A percentile compares a stretch with the other conserved stretches of the same genome.
Conservation (phyloP, 306 rosid genomes). For the Castanea sativa region DNA sequence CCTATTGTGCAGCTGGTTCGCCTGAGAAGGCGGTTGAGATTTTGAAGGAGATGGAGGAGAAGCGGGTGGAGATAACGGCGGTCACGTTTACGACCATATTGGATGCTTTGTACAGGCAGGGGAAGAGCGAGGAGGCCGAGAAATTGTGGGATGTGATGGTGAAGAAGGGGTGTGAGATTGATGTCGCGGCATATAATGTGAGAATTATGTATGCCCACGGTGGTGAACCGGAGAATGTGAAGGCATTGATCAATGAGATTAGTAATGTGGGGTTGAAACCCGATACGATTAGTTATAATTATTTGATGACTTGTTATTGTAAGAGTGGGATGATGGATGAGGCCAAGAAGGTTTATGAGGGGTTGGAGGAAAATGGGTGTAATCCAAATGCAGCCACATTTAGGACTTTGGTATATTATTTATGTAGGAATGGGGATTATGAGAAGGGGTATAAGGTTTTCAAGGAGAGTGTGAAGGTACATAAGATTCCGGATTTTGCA, state of each 20-base stretch:
- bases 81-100: slow-evolving; percentile 51
- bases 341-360: slow-evolving; percentile 50
- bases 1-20: slow-evolving; percentile 39
- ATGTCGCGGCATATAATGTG: slow-evolving; percentile 52
- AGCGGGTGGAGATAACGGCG: slow-evolving; percentile 45
- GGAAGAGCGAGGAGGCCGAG: slow-evolving; percentile 52
- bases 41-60: slow-evolving; percentile 39
- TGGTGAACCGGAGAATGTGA: slow-evolving; percentile 49
- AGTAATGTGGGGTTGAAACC: slow-evolving; percentile 50
- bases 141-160: slow-evolving; percentile 56
- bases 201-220: slow-evolving; percentile 41
- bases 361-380: slow-evolving; percentile 39
- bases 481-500: slow-evolving; percentile 56
- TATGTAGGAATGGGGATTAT: slow-evolving; percentile 44
- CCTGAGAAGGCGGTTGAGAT: slow-evolving; percentile 42
- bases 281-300: slow-evolving; percentile 52
- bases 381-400: slow-evolving; percentile 61
- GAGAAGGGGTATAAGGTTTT: slow-evolving; percentile 50
- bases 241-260: slow-evolving; percentile 55
- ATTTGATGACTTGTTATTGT: slow-evolving; percentile 54
- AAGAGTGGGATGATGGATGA: slow-evolving; percentile 53
- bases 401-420: slow-evolving; percentile 41
- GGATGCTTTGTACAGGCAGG: slow-evolving; percentile 48
- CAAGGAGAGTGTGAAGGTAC: slow-evolving; percentile 56
- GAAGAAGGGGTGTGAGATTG: slow-evolving; percentile 45